Conservation (phyloP, 768 basidiomycete genomes). For the Serendipita sp. region DNA sequence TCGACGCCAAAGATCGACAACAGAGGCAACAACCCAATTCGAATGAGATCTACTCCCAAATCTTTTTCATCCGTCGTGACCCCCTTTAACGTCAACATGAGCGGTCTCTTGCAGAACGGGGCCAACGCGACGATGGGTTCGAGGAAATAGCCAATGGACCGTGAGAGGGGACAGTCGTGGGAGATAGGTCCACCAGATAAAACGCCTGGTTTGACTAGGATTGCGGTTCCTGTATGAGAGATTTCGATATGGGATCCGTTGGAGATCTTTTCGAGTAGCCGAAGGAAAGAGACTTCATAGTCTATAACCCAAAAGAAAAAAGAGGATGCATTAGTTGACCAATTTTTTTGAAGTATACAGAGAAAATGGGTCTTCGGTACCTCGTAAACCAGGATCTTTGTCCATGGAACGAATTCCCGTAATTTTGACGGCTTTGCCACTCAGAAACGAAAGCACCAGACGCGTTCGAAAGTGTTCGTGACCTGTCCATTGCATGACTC, state of each 20-base stretch:
- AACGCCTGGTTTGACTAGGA: conserved; percentile 84
- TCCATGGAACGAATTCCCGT: conserved; percentile 82
- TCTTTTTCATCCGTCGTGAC: conserved; percentile 89
- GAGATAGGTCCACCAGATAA: conserved; percentile 65
- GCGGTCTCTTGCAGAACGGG: conserved; percentile 78
- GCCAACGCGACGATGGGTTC: conserved; percentile 83
- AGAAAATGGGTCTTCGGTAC: conserved; percentile 25
- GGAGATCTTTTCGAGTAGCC: conserved; percentile 77
- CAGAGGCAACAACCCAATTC: conserved; percentile 83
- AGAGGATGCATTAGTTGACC: too few species aligned
- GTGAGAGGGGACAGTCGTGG: conserved; percentile 80
- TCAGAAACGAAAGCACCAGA: conserved; percentile 76
- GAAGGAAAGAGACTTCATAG: conserved; percentile 80
- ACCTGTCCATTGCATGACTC: conserved; percentile 24
- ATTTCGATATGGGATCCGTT: conserved; percentile 95
- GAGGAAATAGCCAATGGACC: conserved; percentile 87
- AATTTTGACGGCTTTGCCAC: conserved; percentile 70
- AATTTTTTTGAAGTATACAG: background rate
- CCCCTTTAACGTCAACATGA: conserved; percentile 69
- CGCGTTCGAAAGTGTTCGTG: conserved; percentile 74
- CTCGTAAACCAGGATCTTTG: conserved; percentile 89
- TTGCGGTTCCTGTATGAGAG: conserved; percentile 86
- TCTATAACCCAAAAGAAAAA: conserved; percentile 30
- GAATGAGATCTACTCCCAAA: conserved; percentile 75
- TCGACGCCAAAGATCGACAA: conserved; percentile 80